Conservation (phyloP, 805 yeast genomes). For the Kluyveromyces starmeri region DNA sequence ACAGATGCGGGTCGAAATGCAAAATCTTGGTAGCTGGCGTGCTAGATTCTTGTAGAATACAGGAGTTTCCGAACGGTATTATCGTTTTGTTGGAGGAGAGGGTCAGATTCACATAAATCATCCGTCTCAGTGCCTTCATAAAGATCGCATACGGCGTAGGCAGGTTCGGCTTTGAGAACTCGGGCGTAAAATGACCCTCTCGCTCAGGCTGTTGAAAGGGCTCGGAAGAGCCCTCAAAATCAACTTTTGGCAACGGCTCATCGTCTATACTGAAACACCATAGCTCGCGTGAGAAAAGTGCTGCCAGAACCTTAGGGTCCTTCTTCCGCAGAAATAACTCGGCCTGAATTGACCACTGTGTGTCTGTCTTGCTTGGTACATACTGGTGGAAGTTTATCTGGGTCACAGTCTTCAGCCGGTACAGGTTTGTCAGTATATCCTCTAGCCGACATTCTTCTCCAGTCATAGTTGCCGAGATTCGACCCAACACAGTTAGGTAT, state of each 20-base stretch:
- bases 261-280: constrained; percentile 37
- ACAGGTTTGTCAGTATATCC: constrained; percentile 24
- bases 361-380: constrained; percentile 28
- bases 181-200: constrained; percentile 26
- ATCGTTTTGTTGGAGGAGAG: constrained; percentile 28
- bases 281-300: constrained; percentile 33
- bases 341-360: constrained; percentile 35
- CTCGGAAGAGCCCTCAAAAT: constrained; percentile 9
- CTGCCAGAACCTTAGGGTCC: constrained; percentile 30
- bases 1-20: constrained; percentile 40
- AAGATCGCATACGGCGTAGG: constrained; percentile 39
- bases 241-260: constrained; percentile 29
- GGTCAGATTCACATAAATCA: constrained; percentile 29
- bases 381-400: constrained; percentile 28
- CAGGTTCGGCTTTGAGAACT: constrained; percentile 30
- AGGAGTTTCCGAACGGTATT: constrained; percentile 44
- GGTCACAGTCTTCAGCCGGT: constrained; percentile 21
- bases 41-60: constrained; percentile 20
- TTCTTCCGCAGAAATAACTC: constrained; percentile 32
- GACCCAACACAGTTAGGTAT: no score
- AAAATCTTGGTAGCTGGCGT: constrained; percentile 25
- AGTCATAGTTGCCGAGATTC: no score
- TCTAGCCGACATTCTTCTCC: constrained; percentile 17
- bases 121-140: constrained; percentile 40
- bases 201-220: constrained; percentile 20